A percentile compares a stretch with the other conserved stretches of the same genome.
phyloP scores from a whole-genome alignment of 352 stramenopile genomes.

The Pythium brassicae region DNA sequence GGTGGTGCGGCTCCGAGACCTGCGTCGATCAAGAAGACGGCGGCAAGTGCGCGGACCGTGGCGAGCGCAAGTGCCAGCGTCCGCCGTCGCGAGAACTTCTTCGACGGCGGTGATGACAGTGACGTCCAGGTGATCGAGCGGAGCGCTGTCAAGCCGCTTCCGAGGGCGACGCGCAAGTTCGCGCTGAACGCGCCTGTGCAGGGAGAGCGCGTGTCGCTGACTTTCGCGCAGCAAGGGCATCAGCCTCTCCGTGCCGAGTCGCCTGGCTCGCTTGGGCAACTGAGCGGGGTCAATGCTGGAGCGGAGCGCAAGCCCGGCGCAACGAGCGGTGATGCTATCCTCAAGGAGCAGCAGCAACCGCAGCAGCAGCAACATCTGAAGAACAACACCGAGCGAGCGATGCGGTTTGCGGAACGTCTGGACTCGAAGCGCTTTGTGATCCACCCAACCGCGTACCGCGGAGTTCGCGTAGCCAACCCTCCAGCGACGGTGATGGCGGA shows the following conservation, averaged over 20 bases:
- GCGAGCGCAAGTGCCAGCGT: neutral
- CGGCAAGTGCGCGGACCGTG: constrained; percentile 1
- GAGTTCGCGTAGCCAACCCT: neutral
- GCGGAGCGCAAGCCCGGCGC: too few species aligned
- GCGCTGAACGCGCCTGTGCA: neutral
- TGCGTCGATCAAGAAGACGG: neutral
- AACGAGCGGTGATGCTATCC: too few species aligned
- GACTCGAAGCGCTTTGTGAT: constrained; percentile 1
- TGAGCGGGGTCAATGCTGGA: too few species aligned
- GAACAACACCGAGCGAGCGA: too few species aligned
- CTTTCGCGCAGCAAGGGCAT: neutral
- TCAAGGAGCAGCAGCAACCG: too few species aligned
- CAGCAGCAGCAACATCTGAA: too few species aligned
- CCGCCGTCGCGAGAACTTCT: neutral
- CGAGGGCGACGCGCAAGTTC: neutral
- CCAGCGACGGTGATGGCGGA: neutral
- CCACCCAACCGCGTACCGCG: constrained; percentile 4
- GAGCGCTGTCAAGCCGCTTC: neutral
- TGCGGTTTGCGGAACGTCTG: neutral
- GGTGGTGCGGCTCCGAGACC: neutral
- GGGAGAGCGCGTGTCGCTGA: neutral
- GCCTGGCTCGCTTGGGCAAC: too few species aligned
- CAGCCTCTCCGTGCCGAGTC: too few species aligned
- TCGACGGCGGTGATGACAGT: neutral
- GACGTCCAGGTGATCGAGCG: neutral